Percentiles rank a stretch among this genome's conserved stretches.
Conservation (phyloP, 805 yeast genomes). For the Starmerella potacharoeniae region DNA sequence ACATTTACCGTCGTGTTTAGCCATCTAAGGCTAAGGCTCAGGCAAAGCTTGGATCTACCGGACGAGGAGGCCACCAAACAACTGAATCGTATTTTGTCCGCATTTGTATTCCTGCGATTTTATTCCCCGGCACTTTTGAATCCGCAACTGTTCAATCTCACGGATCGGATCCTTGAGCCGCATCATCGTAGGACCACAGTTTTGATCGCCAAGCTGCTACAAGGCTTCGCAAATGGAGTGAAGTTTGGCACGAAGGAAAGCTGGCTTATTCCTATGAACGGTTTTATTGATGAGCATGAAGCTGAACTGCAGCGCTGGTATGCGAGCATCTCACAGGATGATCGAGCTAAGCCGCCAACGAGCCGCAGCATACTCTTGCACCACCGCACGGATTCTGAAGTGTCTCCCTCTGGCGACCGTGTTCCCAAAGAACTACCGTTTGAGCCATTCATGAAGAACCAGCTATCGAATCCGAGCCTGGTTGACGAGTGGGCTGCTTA, state of each 20-base stretch:
- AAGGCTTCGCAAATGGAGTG: slow-evolving; percentile 69
- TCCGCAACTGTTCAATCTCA: slow-evolving; percentile 72
- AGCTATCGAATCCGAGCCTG: slow-evolving; percentile 29
- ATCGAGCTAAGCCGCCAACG: not conserved
- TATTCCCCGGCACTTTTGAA: slow-evolving; percentile 86
- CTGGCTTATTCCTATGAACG: slow-evolving; percentile 59
- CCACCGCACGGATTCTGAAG: not conserved
- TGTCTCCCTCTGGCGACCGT: slow-evolving; percentile 14
- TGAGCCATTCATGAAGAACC: slow-evolving; percentile 23
- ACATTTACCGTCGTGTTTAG: slow-evolving; percentile 20
- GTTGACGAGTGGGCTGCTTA: slow-evolving; percentile 28
- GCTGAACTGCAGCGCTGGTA: slow-evolving; percentile 55
- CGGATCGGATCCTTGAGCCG: slow-evolving; percentile 60
- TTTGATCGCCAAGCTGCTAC: slow-evolving; percentile 58
- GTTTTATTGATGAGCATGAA: slow-evolving; percentile 48
- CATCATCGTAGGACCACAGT: slow-evolving; percentile 67
- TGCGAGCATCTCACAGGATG: slow-evolving; percentile 44
- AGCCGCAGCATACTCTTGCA: not conserved
- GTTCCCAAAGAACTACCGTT: slow-evolving; percentile 22
- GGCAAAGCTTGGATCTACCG: not conserved
- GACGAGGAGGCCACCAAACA: slow-evolving; percentile 1
- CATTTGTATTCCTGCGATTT: slow-evolving; percentile 72
- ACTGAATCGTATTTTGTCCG: slow-evolving; percentile 64
- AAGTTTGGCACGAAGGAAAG: slow-evolving; percentile 76
- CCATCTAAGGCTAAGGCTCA: slow-evolving; percentile 13